Evolutionary conservation across 2,329 filamentous ascomycete species (phyloP).

Genomic region (Ascomycota sp.): DNA sequence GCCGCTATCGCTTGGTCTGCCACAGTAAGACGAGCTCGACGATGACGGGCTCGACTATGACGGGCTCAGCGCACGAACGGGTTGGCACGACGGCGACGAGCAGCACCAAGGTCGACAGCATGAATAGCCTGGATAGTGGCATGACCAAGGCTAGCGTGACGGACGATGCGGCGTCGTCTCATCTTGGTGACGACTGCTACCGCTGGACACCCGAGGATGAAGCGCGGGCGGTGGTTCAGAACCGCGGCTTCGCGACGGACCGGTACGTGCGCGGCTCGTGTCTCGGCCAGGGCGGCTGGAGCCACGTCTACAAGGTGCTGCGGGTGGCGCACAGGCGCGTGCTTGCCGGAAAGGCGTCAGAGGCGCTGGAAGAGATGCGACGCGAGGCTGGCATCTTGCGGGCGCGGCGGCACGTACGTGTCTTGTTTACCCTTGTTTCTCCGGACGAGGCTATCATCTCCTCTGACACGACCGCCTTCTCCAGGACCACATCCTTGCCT

Average conservation of each 20-base stretch:
- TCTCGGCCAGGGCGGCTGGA: conserved; percentile 10
- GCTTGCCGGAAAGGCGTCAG: conserved; percentile 11
- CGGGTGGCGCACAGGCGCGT: conserved; percentile 7
- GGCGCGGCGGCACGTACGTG: conserved; percentile 9
- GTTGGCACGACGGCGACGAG: too few relatives aligned
- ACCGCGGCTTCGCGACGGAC: conserved; percentile 3
- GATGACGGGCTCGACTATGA: too few relatives aligned
- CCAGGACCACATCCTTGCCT: conserved; percentile 10
- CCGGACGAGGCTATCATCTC: too few relatives aligned
- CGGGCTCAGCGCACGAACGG: too few relatives aligned
- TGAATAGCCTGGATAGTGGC: too few relatives aligned
- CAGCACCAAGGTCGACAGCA: too few relatives aligned
- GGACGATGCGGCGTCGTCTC: too few relatives aligned
- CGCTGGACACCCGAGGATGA: conserved; percentile 7
- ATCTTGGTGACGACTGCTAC: too few relatives aligned
- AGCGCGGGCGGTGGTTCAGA: conserved; percentile 2
- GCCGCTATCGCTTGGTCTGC: too few relatives aligned
- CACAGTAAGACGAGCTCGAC: too few relatives aligned
- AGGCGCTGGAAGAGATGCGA: conserved; percentile 5
- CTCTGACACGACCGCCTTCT: neutral
- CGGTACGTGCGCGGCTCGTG: conserved; percentile 7
- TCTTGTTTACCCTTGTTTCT: too few relatives aligned
- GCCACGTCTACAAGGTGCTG: conserved; percentile 10
- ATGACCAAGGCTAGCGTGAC: too few relatives aligned
- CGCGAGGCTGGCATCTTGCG: conserved; percentile 7